These are phyloP conservation scores for Flaveria linearis DNA, from an alignment of 129 eudicot species.

Conservation along the genomic window DNA sequence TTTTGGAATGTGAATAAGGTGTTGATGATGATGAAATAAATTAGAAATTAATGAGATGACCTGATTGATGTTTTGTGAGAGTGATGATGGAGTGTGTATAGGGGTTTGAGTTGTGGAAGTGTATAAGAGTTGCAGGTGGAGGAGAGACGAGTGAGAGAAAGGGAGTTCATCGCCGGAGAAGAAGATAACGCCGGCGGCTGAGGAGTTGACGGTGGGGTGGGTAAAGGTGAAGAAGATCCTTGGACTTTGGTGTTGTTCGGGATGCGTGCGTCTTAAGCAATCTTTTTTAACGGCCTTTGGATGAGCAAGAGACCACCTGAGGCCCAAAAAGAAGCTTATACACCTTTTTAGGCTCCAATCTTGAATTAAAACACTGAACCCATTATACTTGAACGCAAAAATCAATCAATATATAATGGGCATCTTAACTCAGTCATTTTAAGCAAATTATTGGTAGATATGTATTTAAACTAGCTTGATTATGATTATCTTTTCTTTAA, in stretches of 20 bases:
- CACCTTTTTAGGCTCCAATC: no score
- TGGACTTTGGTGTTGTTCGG: background rate
- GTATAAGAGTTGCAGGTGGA: slow-evolving; percentile 20
- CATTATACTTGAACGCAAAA: no score
- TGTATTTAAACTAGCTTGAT: no score
- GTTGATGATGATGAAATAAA: background rate
- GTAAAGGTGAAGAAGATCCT: slow-evolving; percentile 1
- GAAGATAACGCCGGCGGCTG: background rate
- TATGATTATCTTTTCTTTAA: no score
- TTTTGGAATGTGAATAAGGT: background rate
- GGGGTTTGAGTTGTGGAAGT: slow-evolving; percentile 36
- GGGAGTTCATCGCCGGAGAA: slow-evolving; percentile 42
- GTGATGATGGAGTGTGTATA: slow-evolving; percentile 29
- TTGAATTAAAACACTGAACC: no score
- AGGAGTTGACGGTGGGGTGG: slow-evolving; percentile 10
- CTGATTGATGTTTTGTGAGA: slow-evolving; percentile 35
- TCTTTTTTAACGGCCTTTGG: no score
- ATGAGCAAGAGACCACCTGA: no score
- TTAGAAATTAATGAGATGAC: slow-evolving; percentile 26
- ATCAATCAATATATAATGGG: no score
- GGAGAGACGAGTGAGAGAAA: slow-evolving; percentile 30
- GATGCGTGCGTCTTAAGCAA: slow-evolving; percentile 7
- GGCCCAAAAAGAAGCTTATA: no score
- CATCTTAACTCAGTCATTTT: no score
- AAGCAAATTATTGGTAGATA: no score